Conservation (phyloP, 306 rosid species). For the Cucumis melo region DNA sequence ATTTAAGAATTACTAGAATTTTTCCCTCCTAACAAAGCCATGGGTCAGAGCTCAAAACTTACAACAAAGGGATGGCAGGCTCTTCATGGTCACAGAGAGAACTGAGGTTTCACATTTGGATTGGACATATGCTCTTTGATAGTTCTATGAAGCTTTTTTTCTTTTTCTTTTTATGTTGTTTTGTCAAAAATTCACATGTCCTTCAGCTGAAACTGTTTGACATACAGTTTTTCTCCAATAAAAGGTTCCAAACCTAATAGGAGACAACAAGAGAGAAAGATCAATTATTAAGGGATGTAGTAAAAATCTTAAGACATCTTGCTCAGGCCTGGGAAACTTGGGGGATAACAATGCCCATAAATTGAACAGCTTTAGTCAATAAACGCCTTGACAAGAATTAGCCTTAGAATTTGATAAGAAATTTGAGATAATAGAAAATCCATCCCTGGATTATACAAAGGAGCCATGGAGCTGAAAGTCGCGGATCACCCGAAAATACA, state of each 20-base stretch:
- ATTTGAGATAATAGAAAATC: not conserved
- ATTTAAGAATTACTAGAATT: no score
- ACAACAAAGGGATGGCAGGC: not conserved
- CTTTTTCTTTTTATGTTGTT: not conserved
- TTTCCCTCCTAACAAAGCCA: no score
- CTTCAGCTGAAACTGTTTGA: not conserved
- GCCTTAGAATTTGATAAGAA: not conserved
- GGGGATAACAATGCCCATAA: not conserved
- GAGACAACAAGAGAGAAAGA: not conserved
- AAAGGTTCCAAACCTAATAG: not conserved
- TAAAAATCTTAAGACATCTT: not conserved
- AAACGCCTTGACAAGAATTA: not conserved
- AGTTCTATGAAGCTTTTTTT: not conserved
- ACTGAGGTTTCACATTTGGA: not conserved
- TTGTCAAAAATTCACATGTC: not conserved
- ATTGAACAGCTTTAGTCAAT: not conserved
- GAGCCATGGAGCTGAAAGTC: not conserved
- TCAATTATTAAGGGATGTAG: not conserved
- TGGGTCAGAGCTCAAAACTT: no score
- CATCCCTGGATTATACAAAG: not conserved
- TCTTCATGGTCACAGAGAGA: not conserved
- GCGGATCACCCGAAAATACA: not conserved
- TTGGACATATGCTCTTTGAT: not conserved
- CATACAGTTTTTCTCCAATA: not conserved
- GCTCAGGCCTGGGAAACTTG: not conserved